A percentile compares a stretch with the other conserved stretches of the same genome.
phyloP scores from a whole-genome alignment of 805 yeast species.

The Tetrapisispora iriomotensis region DNA sequence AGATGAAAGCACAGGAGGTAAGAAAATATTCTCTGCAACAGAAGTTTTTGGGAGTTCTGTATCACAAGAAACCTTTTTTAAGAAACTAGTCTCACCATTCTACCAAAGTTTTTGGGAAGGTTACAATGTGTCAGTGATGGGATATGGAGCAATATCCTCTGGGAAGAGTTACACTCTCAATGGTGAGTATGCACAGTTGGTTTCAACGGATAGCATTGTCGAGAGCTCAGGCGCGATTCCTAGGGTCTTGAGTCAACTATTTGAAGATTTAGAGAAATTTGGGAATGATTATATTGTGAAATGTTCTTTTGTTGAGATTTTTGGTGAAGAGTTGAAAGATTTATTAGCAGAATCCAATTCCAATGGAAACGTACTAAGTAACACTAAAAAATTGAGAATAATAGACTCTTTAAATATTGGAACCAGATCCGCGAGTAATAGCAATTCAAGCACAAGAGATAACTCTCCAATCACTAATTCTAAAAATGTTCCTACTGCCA shows the following conservation, averaged over 20 bases:
- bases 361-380: neutral
- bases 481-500: slow-evolving; percentile 7
- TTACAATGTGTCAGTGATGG: slow-evolving; percentile 71
- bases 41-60: slow-evolving; percentile 75
- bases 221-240: slow-evolving; percentile 59
- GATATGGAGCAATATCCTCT: slow-evolving; percentile 87
- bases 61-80: slow-evolving; percentile 59
- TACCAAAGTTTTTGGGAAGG: slow-evolving; percentile 61
- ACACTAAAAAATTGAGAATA: slow-evolving; percentile 41
- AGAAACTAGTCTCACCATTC: slow-evolving; percentile 50
- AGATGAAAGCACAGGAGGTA: slow-evolving; percentile 29
- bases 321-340: slow-evolving; percentile 78
- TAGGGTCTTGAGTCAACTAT: slow-evolving; percentile 44
- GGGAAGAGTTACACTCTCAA: slow-evolving; percentile 77
- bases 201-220: slow-evolving; percentile 22
- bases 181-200: slow-evolving; percentile 40
- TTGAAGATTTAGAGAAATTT: slow-evolving; percentile 35
- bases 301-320: slow-evolving; percentile 73
- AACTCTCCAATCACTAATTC: slow-evolving; percentile 18
- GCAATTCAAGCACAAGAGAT: slow-evolving; percentile 48
- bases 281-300: slow-evolving; percentile 53
- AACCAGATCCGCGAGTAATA: slow-evolving; percentile 4
- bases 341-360: slow-evolving; percentile 34
- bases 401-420: slow-evolving; percentile 32
- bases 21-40: slow-evolving; percentile 64